These are phyloP conservation scores for Dipodascus albidus DNA, from an alignment of 805 yeast species.

Conservation along the genomic window DNA sequence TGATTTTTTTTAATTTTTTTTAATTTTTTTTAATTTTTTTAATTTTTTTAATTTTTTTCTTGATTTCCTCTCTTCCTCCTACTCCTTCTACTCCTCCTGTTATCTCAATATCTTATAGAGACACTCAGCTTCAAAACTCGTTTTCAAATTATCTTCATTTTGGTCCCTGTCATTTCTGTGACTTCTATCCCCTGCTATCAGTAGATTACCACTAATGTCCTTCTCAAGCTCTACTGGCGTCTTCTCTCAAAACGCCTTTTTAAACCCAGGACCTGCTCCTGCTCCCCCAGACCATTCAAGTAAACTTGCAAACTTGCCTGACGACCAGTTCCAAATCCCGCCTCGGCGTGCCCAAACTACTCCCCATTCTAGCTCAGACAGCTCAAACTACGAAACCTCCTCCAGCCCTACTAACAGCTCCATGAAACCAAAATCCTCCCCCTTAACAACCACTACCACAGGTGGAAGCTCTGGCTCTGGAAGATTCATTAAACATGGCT, in stretches of 20 bases:
- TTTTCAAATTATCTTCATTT: neutral
- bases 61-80: neutral
- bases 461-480: constrained; percentile 2
- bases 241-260: constrained; percentile 36
- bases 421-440: constrained; percentile 9
- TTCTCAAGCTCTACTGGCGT: constrained; percentile 35
- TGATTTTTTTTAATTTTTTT: no score
- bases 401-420: no score
- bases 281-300: constrained; percentile 30
- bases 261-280: constrained; percentile 47
- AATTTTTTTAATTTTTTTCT: neutral
- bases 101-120: neutral
- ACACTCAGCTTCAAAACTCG: neutral
- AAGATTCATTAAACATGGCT: constrained; percentile 41
- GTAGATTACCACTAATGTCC: constrained; percentile 27
- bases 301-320: neutral
- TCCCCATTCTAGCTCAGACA: neutral
- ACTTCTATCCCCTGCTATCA: neutral
- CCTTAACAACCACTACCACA: constrained; percentile 10
- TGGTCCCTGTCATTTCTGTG: no score
- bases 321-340: neutral
- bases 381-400: neutral
- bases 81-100: neutral
- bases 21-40: no score
- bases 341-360: neutral